Conservation (phyloP, 805 yeast species). For the Cyberlindnera misumaiensis region DNA sequence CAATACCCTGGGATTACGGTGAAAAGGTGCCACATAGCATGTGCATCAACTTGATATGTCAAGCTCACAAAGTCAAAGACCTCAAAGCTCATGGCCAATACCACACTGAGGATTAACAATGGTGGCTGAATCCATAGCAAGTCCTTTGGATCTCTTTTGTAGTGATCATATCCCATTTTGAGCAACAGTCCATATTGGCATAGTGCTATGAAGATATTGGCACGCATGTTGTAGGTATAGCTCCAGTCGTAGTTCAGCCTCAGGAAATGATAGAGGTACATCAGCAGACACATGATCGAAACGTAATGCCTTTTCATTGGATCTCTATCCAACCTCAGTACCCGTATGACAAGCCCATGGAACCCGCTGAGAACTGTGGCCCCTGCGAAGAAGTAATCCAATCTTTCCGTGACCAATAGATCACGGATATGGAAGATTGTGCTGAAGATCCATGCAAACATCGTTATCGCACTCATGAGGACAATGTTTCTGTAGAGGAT, state of each 20-base stretch:
- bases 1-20: slow-evolving; percentile 76
- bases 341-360: slow-evolving; percentile 57
- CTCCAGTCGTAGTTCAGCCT: slow-evolving; percentile 73
- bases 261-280: slow-evolving; percentile 59
- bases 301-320: slow-evolving; percentile 31
- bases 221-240: slow-evolving; percentile 90
- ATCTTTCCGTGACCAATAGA: slow-evolving; percentile 65
- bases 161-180: slow-evolving; percentile 26
- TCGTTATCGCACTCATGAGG: slow-evolving; percentile 55
- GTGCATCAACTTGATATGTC: slow-evolving; percentile 73
- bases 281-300: slow-evolving; percentile 34
- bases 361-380: slow-evolving; percentile 78
- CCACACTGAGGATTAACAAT: slow-evolving; percentile 42
- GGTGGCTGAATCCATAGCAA: slow-evolving; percentile 40
- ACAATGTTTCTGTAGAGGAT: slow-evolving; percentile 29
- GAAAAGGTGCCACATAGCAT: slow-evolving; percentile 87
- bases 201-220: slow-evolving; percentile 74
- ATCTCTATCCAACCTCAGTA: slow-evolving; percentile 47
- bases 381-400: slow-evolving; percentile 93
- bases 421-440: slow-evolving; percentile 88
- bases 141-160: slow-evolving; percentile 10
- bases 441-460: slow-evolving; percentile 85
- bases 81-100: slow-evolving; percentile 82
- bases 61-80: slow-evolving; percentile 82
- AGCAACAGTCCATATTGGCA: slow-evolving; percentile 51